Evolutionary conservation across 2,329 filamentous ascomycete genomes (phyloP).

Genomic region (Aspergillus nomiae): DNA sequence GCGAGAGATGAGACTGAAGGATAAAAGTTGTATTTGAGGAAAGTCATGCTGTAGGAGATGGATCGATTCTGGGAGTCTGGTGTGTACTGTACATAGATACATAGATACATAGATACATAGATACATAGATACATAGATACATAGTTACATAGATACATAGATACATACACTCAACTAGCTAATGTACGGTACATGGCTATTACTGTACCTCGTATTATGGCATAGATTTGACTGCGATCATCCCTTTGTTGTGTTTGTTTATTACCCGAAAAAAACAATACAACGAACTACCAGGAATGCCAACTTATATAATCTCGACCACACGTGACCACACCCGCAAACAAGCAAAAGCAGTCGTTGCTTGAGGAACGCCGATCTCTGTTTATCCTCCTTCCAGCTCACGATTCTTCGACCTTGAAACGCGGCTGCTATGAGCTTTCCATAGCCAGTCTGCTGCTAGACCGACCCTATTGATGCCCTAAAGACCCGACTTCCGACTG

Average conservation of each 20-base stretch:
- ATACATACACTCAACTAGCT: background rate
- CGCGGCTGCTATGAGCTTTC: constrained; percentile 27
- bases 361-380: constrained; percentile 45
- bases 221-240: background rate
- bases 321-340: constrained; percentile 33
- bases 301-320: constrained; percentile 19
- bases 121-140: too few species aligned
- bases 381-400: constrained; percentile 38
- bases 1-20: constrained; percentile 13
- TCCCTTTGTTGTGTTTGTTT: background rate
- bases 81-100: background rate
- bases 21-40: background rate
- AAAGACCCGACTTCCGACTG: constrained; percentile 8
- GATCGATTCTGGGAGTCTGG: background rate
- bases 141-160: background rate
- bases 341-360: constrained; percentile 37
- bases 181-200: background rate
- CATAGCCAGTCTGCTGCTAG: constrained; percentile 18
- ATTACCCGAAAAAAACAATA: background rate
- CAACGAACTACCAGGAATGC: constrained; percentile 19
- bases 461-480: constrained; percentile 13
- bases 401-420: constrained; percentile 17
- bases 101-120: too few species aligned
- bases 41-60: background rate
- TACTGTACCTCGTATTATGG: background rate